Evolutionary conservation across 2,329 filamentous ascomycete species (phyloP), one percentile per base, ranked within the genome.

Genomic region (Zarea fungicola): DNA sequence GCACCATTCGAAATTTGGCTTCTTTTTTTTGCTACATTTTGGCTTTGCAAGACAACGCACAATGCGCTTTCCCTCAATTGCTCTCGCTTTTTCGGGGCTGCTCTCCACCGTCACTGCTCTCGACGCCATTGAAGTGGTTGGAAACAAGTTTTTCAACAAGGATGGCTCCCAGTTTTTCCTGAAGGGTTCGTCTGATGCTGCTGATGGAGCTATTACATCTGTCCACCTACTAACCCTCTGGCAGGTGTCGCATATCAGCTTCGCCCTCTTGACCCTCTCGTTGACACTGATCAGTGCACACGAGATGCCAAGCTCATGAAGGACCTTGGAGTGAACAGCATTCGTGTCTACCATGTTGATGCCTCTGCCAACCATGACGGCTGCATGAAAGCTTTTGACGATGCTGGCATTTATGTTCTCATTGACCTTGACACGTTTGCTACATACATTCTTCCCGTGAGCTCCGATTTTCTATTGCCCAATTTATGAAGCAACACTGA

Each of bases 311-410:
- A 72, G 14, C 75, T 91, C 61, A 95, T 95, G 87, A 78, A 87
- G 65, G 80, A 83, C 16, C 73, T 96, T 47, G 89, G 88, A 54
- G 81, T 86, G 63, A 95, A 95, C 65, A 77, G 85, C 25, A 89
- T 95, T 60, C 87, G 90, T 50, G 86, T 93, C 51, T 96, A 96
- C 67, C 89, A 95, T 62, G 88, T 96, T 53, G 84, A 95, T 59
- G 71, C 87, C 2, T 65, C 68, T 3, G 80, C 71, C 26, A 73
- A 92, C 63, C 91, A 96, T 66, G 75, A 79, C 50, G 84, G 76
- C 18, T 96, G 89, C 71, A 95, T 96, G 88, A 75, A 75, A 47
- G 84, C 83, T 2, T 88, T 96, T 63, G 82, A 80, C 11, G 81
- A 89, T 58, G 85, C 82, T 35, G 87, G 87, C 50, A 92, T 96